These are phyloP conservation scores for Nepenthes gracilis DNA, from an alignment of 148 eudicot genomes.

Conservation along the genomic window DNA sequence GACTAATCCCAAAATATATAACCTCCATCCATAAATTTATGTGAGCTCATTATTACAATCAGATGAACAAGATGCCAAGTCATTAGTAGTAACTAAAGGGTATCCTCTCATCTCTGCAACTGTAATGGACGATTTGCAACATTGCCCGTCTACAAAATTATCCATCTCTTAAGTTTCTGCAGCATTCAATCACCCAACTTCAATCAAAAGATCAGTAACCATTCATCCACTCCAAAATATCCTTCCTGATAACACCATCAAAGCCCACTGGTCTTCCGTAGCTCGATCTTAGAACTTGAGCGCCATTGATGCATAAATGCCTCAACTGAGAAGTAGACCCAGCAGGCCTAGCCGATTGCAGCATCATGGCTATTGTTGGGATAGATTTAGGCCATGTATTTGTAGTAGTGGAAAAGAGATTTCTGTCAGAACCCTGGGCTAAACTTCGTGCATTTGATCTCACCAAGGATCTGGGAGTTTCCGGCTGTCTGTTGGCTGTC, in stretches of 20 bases:
- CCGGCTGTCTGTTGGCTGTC: conserved; percentile 21
- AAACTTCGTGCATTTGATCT: conserved; percentile 14
- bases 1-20: too few species aligned
- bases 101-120: too few species aligned
- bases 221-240: conserved; percentile 60
- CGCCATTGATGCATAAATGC: conserved; percentile 21
- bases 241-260: conserved; percentile 42
- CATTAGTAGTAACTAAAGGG: too few species aligned
- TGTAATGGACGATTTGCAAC: too few species aligned
- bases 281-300: conserved; percentile 16
- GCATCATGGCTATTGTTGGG: conserved; percentile 46
- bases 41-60: too few species aligned
- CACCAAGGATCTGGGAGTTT: conserved; percentile 15
- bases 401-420: conserved; percentile 43
- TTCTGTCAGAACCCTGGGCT: conserved; percentile 39
- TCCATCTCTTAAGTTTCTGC: too few species aligned
- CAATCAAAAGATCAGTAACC: conserved; percentile 7
- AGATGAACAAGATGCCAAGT: too few species aligned
- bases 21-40: too few species aligned
- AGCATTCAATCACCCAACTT: neutral
- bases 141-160: too few species aligned
- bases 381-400: conserved; percentile 38
- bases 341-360: conserved; percentile 29
- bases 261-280: conserved; percentile 10
- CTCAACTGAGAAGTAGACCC: conserved; percentile 45